Evolutionary conservation across 352 stramenopile species (phyloP).

Genomic region (Thalassiosira mediterranea): DNA sequence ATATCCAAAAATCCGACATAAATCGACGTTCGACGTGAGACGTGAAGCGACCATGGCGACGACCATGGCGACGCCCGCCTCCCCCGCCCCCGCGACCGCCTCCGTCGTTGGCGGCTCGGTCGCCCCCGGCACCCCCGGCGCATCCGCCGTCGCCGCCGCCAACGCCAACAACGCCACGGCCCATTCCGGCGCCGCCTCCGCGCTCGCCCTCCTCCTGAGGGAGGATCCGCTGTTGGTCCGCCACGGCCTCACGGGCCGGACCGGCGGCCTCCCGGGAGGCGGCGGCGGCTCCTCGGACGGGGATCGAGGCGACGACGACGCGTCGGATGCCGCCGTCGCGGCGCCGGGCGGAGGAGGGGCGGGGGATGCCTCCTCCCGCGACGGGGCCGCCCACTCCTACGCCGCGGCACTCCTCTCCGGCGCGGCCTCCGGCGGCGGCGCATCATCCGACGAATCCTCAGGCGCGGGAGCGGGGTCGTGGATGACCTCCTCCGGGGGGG

Average conservation of each 20-base stretch:
- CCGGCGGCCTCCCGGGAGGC: too few species aligned
- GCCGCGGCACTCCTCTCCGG: constrained; percentile 64
- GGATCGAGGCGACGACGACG: background rate
- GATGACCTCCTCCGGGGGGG: constrained; percentile 30
- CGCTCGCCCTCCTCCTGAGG: constrained; percentile 64
- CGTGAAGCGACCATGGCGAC: constrained; percentile 17
- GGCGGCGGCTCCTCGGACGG: too few species aligned
- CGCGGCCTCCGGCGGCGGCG: constrained; percentile 1
- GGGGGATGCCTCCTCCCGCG: constrained; percentile 5
- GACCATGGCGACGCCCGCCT: background rate
- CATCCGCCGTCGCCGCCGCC: too few species aligned
- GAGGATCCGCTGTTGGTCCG: constrained; percentile 74
- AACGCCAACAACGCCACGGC: constrained; percentile 23
- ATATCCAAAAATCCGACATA: too few species aligned
- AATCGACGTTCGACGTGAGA: too few species aligned
- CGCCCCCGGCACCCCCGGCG: too few species aligned
- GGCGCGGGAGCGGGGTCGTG: too few species aligned
- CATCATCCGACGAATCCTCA: constrained; percentile 8
- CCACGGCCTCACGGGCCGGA: constrained; percentile 53
- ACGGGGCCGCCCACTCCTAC: constrained; percentile 67
- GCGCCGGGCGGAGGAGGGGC: background rate
- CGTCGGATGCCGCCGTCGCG: background rate
- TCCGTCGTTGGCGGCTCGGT: too few species aligned
- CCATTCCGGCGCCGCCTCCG: constrained; percentile 49
- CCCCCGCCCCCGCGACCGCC: background rate